Conservation (phyloP, 2,329 filamentous ascomycete species). For the Monilinia laxa region DNA sequence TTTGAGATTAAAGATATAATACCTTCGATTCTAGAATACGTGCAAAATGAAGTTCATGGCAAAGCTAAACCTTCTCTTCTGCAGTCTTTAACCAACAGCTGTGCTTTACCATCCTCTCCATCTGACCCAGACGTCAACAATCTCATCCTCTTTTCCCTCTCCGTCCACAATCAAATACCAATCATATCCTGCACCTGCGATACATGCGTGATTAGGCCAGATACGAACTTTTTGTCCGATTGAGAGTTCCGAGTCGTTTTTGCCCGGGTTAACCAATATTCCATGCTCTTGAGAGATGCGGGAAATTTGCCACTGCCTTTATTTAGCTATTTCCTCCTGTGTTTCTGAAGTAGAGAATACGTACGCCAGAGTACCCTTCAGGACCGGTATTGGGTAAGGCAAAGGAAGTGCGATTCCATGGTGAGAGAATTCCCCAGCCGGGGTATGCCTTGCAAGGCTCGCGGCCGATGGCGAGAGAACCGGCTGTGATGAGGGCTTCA, state of each 20-base stretch:
- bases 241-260: constrained; percentile 49
- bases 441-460: constrained; percentile 70
- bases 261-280: constrained; percentile 60
- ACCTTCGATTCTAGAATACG: constrained; percentile 16
- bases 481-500: constrained; percentile 69
- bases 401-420: constrained; percentile 49
- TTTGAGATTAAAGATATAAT: constrained; percentile 24
- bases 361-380: constrained; percentile 19
- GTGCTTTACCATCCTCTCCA: constrained; percentile 65
- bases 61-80: neutral
- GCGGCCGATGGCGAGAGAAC: constrained; percentile 67
- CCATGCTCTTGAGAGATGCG: constrained; percentile 78
- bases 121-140: constrained; percentile 74
- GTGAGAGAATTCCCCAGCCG: constrained; percentile 68
- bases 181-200: constrained; percentile 67
- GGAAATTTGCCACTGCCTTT: constrained; percentile 60
- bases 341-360: neutral
- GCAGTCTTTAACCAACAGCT: neutral
- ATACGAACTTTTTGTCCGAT: constrained; percentile 68
- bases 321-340: neutral
- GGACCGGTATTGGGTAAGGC: constrained; percentile 19
- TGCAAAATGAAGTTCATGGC: constrained; percentile 11
- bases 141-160: constrained; percentile 54
- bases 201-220: constrained; percentile 81
- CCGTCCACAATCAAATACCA: constrained; percentile 76